Evolutionary conservation across 2,329 filamentous ascomycete species (phyloP).

Genomic region (Pseudocercospora ulei): DNA sequence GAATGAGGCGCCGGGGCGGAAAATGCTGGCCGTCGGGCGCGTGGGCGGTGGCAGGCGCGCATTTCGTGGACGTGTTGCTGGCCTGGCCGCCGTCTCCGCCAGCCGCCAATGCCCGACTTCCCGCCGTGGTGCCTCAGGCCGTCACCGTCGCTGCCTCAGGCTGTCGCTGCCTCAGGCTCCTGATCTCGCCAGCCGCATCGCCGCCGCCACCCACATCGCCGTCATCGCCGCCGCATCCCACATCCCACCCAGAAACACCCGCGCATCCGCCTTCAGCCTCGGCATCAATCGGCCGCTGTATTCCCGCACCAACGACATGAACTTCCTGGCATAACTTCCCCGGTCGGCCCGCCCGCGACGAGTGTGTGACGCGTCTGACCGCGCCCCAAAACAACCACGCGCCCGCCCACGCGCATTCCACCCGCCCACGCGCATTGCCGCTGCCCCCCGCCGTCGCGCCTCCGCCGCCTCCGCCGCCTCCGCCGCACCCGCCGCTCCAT

Average conservation of each 20-base stretch:
- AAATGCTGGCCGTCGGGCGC: slow-evolving; percentile 10
- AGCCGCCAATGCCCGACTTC: slow-evolving; percentile 3
- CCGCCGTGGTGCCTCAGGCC: not conserved
- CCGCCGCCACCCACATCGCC: slow-evolving; percentile 5
- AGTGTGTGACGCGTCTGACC: slow-evolving; percentile 4
- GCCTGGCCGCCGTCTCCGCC: too few species aligned
- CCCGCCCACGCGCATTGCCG: too few species aligned
- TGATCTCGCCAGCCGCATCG: too few species aligned
- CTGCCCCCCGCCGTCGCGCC: too few species aligned
- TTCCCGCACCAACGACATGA: slow-evolving; percentile 12
- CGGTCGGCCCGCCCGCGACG: not conserved
- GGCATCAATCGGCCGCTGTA: not conserved
- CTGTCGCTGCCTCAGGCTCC: too few species aligned
- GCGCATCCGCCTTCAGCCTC: not conserved
- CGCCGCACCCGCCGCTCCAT: too few species aligned
- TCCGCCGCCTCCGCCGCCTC: too few species aligned
- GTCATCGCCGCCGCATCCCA: slow-evolving; percentile 4
- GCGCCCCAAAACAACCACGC: not conserved
- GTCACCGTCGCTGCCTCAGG: too few species aligned
- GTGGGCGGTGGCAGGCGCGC: too few species aligned
- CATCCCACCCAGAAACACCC: slow-evolving; percentile 4
- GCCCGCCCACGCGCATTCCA: slow-evolving; percentile 7
- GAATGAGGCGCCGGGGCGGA: slow-evolving; percentile 10
- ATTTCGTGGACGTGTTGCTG: too few species aligned
- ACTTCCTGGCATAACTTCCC: slow-evolving; percentile 10